Evolutionary conservation across 2,329 filamentous ascomycete genomes (phyloP).

Genomic region (Pseudogymnoascus sp.): DNA sequence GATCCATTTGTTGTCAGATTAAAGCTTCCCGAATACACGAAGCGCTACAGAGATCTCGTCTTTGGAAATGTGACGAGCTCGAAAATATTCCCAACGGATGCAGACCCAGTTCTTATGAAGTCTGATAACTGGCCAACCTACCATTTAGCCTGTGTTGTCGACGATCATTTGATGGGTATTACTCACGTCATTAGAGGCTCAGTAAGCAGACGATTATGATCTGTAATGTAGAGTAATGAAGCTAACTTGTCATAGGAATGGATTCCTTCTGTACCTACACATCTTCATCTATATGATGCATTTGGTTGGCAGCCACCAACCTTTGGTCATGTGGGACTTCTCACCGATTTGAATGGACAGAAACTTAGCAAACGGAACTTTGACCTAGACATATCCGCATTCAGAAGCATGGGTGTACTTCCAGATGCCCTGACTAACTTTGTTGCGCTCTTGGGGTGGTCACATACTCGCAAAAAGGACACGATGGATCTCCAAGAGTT

Average conservation of each 20-base stretch:
- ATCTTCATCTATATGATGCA: slow-evolving; percentile 65
- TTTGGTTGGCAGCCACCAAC: slow-evolving; percentile 65
- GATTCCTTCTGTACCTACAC: slow-evolving; percentile 86
- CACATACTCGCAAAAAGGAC: slow-evolving; percentile 59
- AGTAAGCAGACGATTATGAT: slow-evolving; percentile 36
- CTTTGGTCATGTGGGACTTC: slow-evolving; percentile 75
- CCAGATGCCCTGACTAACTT: slow-evolving; percentile 69
- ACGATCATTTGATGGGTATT: slow-evolving; percentile 91
- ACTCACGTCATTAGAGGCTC: slow-evolving; percentile 90
- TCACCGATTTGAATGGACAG: slow-evolving; percentile 59
- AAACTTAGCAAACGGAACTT: slow-evolving; percentile 83
- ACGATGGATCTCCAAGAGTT: slow-evolving; percentile 65
- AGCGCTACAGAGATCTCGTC: slow-evolving; percentile 67
- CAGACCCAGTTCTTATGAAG: slow-evolving; percentile 87
- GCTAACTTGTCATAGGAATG: slow-evolving; percentile 57
- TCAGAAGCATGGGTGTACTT: slow-evolving; percentile 51
- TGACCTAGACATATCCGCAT: slow-evolving; percentile 52
- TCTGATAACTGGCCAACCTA: slow-evolving; percentile 91
- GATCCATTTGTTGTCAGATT: slow-evolving; percentile 74
- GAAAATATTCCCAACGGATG: slow-evolving; percentile 36
- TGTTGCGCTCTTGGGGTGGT: slow-evolving; percentile 79
- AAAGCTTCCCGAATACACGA: slow-evolving; percentile 53
- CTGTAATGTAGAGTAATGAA: background rate
- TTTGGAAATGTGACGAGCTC: slow-evolving; percentile 53
- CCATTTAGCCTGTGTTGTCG: slow-evolving; percentile 93